These are phyloP conservation scores for Penicillium sp. DNA, from an alignment of 2,329 filamentous ascomycete genomes.

Conservation along the genomic window DNA sequence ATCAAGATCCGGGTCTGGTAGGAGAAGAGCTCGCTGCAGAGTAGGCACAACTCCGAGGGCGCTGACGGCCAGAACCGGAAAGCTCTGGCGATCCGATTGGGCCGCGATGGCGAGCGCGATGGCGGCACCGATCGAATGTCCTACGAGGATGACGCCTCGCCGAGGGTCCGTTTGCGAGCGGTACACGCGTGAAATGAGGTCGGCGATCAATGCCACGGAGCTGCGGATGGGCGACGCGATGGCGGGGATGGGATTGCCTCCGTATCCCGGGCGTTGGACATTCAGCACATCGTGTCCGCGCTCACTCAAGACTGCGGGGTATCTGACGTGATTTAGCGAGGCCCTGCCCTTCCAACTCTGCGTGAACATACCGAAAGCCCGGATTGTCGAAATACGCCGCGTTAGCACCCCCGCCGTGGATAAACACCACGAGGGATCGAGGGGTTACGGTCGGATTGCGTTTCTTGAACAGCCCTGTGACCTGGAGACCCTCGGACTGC, in stretches of 20 bases:
- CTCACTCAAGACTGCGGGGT: not conserved
- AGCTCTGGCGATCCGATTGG: constrained; percentile 11
- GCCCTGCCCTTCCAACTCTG: not conserved
- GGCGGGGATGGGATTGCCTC: not conserved
- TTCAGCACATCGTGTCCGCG: not conserved
- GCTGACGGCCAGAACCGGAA: constrained; percentile 7
- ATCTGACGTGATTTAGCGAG: not conserved
- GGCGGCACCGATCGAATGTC: constrained; percentile 15
- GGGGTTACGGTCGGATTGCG: not conserved
- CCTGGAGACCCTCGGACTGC: not conserved
- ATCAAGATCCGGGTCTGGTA: not conserved
- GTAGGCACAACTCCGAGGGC: constrained; percentile 2
- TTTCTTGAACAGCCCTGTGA: not conserved
- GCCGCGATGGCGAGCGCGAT: constrained; percentile 15
- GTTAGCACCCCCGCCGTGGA: not conserved
- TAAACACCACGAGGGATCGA: not conserved
- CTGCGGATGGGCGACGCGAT: not conserved
- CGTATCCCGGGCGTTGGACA: not conserved
- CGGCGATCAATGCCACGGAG: not conserved
- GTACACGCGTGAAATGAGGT: not conserved
- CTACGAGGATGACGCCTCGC: constrained; percentile 12
- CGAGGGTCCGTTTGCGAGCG: not conserved
- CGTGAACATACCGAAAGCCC: not conserved
- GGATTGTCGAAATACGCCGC: not conserved
- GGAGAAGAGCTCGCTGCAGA: not conserved